Base-by-base conservation (phyloP, 2,329 filamentous ascomycete genomes). In the Botrytis aclada region DNA sequence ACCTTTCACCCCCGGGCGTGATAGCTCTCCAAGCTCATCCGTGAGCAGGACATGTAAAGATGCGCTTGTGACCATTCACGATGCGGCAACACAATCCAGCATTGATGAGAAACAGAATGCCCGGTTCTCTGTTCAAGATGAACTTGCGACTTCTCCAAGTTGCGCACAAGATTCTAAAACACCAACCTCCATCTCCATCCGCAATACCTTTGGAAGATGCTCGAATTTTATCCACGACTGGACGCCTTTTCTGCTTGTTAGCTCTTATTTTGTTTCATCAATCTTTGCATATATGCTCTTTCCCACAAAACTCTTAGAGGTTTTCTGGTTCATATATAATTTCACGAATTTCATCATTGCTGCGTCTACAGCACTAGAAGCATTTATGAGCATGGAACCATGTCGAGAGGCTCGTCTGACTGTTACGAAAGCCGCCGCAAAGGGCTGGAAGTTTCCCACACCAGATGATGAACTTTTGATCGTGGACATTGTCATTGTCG, bases 401-500 rank as follows among this genome's bases (percentile, higher is more conserved):
- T 79, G 77, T 63, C 77, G 80, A 20, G 80, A 83, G 74, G 81
- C 83, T n/a, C 78, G 81, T 54, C 80, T 81, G 63, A 79, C 81
- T 20, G 78, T 83, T 54, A 76, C 76, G 1, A 81, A 84, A 71
- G 81, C 81, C 4, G 79, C 81, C 73, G 79, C 82, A 65, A 83
- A 81, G 61, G 79, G 79, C 14, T 84, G 83, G 83, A 74, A 77
- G 5, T 84, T 84, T 65, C 82, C 83, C n/a, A 84, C 83, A 25
- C 77, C 81, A 20, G 81, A 84, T 69, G 77, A 80, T 65, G 76
- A 84, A 22, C 78, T 86, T 2, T 81, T 81, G 1, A 81, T 83
- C 34, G 79, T 86, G 25, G 84, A 86, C 73, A 78, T 86, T 60
- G 79, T 85, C 69, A 84, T 86, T 71, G 84, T 86, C 8, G 84